Evolutionary conservation across 495 filamentous ascomycete species (phyloP), one percentile per base, ranked within the genome.

Genomic region (Gamarada debralockiae): DNA sequence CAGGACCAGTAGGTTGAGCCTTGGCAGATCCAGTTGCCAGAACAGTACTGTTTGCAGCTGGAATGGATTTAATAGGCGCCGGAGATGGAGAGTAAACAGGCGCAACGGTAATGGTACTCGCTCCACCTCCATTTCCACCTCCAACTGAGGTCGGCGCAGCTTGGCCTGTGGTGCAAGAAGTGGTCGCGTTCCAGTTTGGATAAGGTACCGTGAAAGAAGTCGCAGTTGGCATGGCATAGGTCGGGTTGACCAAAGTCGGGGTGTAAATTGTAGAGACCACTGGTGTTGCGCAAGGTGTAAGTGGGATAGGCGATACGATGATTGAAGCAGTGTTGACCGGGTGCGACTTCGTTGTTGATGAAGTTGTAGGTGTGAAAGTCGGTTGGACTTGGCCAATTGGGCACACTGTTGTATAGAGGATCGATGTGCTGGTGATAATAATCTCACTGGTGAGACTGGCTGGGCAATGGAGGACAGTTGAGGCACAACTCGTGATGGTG

Each of bases 361-460:
- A 18, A n/a, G 5, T 6, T 22, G 27, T n/a, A 37, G 36, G 48
- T 15, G 15, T 15, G 21, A 8, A 23, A 10, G 48, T 36, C 14
- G 21, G 48, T 15, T 40, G 34, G 3, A 24, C 21, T 15, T 7
- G 37, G 6, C 48, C 49, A 4, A 42, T 42, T n/a, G 64, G 37
- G 47, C 62, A 67, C 15, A 67, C 44, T 1, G 64, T 67, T 0
- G 59, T 65, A 38, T 63, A 69, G 0, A 65, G 60, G 13, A 63
- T 44, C 3, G 54, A 51, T 2, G 62, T 46, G 18, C 48, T 56
- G 1, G 60, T 59, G 0, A 64, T 61, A 3, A 55, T 40, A 2
- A 62, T 45, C 47, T 62, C 55, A 3, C 34, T 54, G 24, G 62
- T 52, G 23, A 52, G 52, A 21, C 54, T 54, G 5, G 62, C 59